Percentiles rank a stretch among this genome's conserved stretches.
Evolutionary conservation across 2,329 filamentous ascomycete genomes (phyloP).

Genomic region (Orbilia oligospora): DNA sequence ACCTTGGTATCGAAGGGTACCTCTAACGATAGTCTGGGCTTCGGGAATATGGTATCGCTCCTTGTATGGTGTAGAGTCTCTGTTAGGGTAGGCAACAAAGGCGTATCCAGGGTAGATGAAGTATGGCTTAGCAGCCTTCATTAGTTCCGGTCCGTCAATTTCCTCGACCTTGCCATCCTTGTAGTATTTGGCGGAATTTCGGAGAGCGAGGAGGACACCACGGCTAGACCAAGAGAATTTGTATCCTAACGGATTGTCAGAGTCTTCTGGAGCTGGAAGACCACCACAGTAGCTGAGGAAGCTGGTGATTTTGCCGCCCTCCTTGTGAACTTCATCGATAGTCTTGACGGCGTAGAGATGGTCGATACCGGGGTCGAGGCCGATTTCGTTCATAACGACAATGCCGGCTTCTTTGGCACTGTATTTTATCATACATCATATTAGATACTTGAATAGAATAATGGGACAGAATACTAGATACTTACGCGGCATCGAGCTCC

Average conservation of each 20-base stretch:
- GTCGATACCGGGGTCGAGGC: conserved; percentile 80
- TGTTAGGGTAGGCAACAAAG: conserved; percentile 93
- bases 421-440: background rate
- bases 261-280: conserved; percentile 79
- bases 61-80: conserved; percentile 88
- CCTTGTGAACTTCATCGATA: conserved; percentile 88
- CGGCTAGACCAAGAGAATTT: conserved; percentile 88
- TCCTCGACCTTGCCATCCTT: conserved; percentile 78
- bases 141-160: conserved; percentile 75
- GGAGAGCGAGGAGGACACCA: conserved; percentile 87
- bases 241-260: conserved; percentile 91
- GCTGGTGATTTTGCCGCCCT: conserved; percentile 84
- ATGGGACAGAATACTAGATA: background rate
- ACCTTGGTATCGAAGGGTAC: conserved; percentile 86
- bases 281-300: conserved; percentile 91
- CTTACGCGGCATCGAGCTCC: conserved; percentile 78
- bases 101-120: conserved; percentile 89
- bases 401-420: conserved; percentile 90
- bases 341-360: conserved; percentile 86
- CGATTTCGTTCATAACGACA: conserved; percentile 98
- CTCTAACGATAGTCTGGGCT: conserved; percentile 86
- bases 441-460: background rate
- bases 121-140: conserved; percentile 90
- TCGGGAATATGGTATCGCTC: conserved; percentile 94
- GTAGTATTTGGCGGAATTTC: conserved; percentile 87